Percentiles rank a stretch among this genome's conserved stretches.
Conservation (phyloP, 352 stramenopile species). For the Globisporangium splendens region DNA sequence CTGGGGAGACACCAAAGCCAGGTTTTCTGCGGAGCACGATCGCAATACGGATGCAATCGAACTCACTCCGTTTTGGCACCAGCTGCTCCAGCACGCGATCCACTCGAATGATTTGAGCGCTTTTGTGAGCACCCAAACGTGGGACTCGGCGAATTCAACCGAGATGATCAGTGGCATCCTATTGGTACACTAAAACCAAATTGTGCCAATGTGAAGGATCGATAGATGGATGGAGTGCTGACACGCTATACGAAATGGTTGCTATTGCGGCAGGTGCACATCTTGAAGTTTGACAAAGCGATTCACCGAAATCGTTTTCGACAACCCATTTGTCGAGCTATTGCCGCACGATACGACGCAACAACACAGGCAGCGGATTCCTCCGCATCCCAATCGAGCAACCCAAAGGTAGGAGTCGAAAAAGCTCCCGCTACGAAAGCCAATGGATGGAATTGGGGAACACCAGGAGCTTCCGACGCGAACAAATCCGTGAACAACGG, state of each 20-base stretch:
- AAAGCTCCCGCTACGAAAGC: not conserved
- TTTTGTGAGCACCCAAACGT: constrained; percentile 18
- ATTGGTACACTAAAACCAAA: constrained; percentile 21
- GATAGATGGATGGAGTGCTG: not conserved
- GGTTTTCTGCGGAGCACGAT: not conserved
- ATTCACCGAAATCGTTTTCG: constrained; percentile 58
- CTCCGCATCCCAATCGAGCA: not conserved
- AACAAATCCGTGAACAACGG: not conserved
- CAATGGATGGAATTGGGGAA: constrained; percentile 14
- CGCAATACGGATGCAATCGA: constrained; percentile 19
- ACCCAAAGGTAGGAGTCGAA: not conserved
- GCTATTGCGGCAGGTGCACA: constrained; percentile 20
- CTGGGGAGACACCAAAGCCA: constrained; percentile 15
- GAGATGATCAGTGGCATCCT: constrained; percentile 44
- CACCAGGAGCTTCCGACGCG: not conserved
- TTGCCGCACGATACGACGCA: constrained; percentile 16
- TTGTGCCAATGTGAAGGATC: no score
- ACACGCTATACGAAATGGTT: not conserved
- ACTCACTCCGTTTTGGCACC: constrained; percentile 21
- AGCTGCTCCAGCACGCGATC: not conserved
- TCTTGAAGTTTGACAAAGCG: constrained; percentile 56
- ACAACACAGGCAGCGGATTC: not conserved
- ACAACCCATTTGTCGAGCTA: constrained; percentile 29
- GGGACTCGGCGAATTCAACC: constrained; percentile 18
- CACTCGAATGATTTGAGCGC: constrained; percentile 11